Percentiles rank a stretch among this genome's conserved stretches.
These are phyloP conservation scores for Hura crepitans DNA, from an alignment of 441 rosid genomes.

Conservation along the genomic window DNA sequence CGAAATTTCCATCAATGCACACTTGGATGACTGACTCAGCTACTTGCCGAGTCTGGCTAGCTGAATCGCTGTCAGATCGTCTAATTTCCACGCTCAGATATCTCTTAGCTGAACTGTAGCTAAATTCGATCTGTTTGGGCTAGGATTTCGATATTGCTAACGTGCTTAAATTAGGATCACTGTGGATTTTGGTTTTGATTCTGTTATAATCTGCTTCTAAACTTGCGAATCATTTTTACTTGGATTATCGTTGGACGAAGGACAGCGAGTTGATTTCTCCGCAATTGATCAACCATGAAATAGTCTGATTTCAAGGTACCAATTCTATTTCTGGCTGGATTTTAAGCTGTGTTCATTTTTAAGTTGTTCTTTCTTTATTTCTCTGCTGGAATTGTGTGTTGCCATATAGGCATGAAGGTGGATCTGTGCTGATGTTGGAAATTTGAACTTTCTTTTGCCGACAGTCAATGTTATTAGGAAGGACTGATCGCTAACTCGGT, in stretches of 20 bases:
- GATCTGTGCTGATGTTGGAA: background rate
- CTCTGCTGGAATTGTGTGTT: background rate
- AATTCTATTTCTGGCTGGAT: background rate
- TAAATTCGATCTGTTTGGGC: slow-evolving; percentile 7
- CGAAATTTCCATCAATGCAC: slow-evolving; percentile 29
- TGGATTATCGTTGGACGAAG: background rate
- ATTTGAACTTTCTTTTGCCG: background rate
- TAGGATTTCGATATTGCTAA: slow-evolving; percentile 25
- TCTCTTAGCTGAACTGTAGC: slow-evolving; percentile 1
- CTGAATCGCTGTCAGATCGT: slow-evolving; percentile 32
- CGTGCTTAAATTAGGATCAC: background rate
- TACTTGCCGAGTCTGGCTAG: slow-evolving; percentile 4
- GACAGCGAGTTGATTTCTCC: background rate
- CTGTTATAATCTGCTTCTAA: background rate
- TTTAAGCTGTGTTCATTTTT: background rate
- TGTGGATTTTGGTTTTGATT: background rate
- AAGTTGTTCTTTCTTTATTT: background rate
- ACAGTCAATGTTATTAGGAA: background rate
- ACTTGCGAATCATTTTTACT: background rate
- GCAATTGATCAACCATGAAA: background rate
- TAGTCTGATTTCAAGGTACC: slow-evolving; percentile 3
- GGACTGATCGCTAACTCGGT: background rate
- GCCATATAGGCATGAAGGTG: background rate
- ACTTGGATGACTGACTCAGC: slow-evolving; percentile 33
- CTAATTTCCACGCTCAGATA: background rate